Evolutionary conservation across 768 basidiomycete genomes (phyloP), one percentile per base, ranked within the genome.

Genomic region (Russula brevipes): DNA sequence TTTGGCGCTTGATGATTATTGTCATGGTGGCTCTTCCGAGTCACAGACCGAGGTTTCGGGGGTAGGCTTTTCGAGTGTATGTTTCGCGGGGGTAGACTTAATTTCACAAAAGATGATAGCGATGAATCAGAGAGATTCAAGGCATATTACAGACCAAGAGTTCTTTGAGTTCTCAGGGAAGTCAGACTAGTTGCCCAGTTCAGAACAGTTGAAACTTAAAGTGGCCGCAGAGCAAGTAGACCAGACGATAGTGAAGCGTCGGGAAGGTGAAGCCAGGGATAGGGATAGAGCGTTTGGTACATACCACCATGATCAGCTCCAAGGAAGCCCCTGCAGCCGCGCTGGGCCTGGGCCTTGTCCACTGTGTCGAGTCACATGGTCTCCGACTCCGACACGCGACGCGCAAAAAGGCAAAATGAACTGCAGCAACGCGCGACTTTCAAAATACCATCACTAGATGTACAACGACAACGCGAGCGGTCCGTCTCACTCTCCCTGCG

Each of bases 391-490:
- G n/a, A n/a, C 4, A 24, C 41, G 54, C 42, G 6, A 39, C 11
- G 12, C 46, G 9, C 24, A 55, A 55, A 42, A 55, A 44, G 54
- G 54, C 42, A 56, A 57, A 36, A 6, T 35, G 19, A 57, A 57
- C 55, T 11, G 35, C 36, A 30, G 16, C 50, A 33, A 35, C 31
- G 5, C 33, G 31, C 50, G 31, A 51, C 50, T 35, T 10, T 38
- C 14, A 41, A 46, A 5, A 19, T 24, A 54, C 31, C 42, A 4
- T 45, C 31, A 11, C 11, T 7, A n/a, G 33, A 68, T 68, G 67
- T 66, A 68, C 60, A 57, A 60, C 67, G 67, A 68, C 54, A 54
- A 57, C 44, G 67, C 61, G 8, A 68, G 67, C 38, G 67, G 67
- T 68, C 16, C 16, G 59, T 63, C 31, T 31, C 16, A 31, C 49